phyloP scores from a whole-genome alignment of 2,329 filamentous ascomycete genomes.

The Cadophora luteo-olivacea region DNA sequence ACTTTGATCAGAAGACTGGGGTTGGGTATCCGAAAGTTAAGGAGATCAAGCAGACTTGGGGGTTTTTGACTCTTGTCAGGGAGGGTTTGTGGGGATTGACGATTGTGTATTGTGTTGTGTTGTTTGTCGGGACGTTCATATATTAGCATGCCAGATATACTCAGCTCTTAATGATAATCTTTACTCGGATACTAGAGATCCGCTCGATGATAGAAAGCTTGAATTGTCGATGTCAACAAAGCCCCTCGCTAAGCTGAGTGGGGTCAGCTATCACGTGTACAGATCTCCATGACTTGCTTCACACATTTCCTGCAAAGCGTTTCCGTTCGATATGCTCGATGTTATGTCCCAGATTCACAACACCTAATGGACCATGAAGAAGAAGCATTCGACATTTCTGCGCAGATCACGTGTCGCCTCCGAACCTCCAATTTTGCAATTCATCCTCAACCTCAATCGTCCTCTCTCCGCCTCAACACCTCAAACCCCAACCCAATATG shows the following conservation, averaged over 20 bases:
- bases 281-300: no score
- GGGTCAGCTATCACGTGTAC: background rate
- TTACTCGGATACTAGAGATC: background rate
- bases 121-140: background rate
- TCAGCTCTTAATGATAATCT: background rate
- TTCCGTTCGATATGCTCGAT: no score
- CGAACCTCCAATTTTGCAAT: no score
- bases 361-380: no score
- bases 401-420: no score
- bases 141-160: background rate
- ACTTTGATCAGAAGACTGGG: background rate
- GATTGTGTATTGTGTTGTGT: background rate
- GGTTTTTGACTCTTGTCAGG: background rate
- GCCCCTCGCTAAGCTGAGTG: background rate
- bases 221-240: background rate
- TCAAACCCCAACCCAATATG: slow-evolving; percentile 1
- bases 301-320: no score
- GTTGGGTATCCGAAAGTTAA: background rate
- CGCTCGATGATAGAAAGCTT: background rate
- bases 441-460: no score
- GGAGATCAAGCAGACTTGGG: background rate
- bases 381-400: no score
- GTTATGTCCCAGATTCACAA: no score
- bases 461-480: background rate
- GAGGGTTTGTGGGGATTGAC: background rate